phyloP scores from a whole-genome alignment of 2,329 filamentous ascomycete species.

The Trichoderma aggressivum region DNA sequence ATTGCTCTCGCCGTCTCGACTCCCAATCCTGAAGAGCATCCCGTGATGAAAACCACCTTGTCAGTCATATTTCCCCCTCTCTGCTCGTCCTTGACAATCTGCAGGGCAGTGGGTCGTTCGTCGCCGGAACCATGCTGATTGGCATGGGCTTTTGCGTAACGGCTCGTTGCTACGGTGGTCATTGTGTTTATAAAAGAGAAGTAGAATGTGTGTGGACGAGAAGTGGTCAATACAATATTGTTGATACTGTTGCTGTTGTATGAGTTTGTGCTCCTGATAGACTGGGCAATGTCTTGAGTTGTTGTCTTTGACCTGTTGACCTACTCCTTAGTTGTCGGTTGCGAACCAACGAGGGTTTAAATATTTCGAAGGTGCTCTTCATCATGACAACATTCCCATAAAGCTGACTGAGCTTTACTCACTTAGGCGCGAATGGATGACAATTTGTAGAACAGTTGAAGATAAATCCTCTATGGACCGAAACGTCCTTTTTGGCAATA shows the following conservation, averaged over 20 bases:
- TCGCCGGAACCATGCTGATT: slow-evolving; percentile 36
- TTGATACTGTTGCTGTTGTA: background rate
- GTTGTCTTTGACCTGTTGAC: background rate
- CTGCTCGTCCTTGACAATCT: slow-evolving; percentile 38
- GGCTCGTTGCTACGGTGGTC: background rate
- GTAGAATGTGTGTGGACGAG: background rate
- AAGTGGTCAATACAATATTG: background rate
- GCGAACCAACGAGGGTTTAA: background rate
- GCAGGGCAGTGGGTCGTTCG: slow-evolving; percentile 38
- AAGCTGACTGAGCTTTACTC: background rate
- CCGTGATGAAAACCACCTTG: slow-evolving; percentile 44
- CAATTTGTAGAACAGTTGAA: background rate
- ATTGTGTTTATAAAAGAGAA: background rate
- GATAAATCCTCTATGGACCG: no score
- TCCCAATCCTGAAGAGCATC: slow-evolving; percentile 42
- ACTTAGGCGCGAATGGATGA: background rate
- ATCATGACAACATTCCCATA: background rate
- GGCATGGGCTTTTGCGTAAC: slow-evolving; percentile 34
- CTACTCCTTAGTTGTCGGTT: background rate
- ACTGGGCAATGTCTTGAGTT: background rate
- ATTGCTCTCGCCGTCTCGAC: slow-evolving; percentile 45
- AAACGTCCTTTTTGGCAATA: background rate
- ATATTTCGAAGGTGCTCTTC: background rate
- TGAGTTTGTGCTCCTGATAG: background rate
- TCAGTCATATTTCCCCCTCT: slow-evolving; percentile 32